Percentiles rank a stretch among this genome's conserved stretches.
Conservation (phyloP, 176 grass and related monocot genomes). For the Tillandsia fasciculata region DNA sequence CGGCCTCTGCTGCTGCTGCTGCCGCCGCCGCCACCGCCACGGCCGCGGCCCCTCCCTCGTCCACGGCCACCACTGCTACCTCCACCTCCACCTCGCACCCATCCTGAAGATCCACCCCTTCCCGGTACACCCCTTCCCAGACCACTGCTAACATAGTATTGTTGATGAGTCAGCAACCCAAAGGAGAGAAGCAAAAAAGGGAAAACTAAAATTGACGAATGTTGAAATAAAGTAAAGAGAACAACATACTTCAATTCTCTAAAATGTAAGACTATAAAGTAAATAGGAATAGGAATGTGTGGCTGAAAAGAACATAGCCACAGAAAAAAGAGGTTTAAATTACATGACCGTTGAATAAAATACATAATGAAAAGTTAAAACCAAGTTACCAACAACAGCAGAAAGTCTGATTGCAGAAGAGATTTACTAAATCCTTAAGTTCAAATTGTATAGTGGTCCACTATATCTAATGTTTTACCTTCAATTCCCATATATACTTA, state of each 20-base stretch:
- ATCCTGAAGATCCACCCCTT: slow-evolving; percentile 13
- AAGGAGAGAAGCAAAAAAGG: neutral
- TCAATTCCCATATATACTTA: neutral
- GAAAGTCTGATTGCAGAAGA: neutral
- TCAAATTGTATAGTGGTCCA: neutral
- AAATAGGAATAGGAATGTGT: too few relatives aligned
- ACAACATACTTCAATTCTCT: neutral
- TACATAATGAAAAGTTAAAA: neutral
- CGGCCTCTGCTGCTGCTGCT: neutral
- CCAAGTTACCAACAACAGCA: neutral
- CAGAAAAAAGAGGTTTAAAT: neutral
- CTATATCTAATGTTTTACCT: neutral
- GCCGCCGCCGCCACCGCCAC: neutral
- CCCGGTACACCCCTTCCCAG: slow-evolving; percentile 11
- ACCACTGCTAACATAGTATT: neutral
- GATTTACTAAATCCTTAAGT: neutral
- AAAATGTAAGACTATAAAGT: too few relatives aligned
- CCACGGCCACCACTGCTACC: slow-evolving; percentile 19
- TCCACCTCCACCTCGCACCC: slow-evolving; percentile 12
- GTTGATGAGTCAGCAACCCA: neutral
- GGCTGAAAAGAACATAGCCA: neutral
- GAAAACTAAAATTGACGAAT: neutral
- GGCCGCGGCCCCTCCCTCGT: neutral
- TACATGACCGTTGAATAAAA: neutral
- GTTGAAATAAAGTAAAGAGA: neutral